Evolutionary conservation across 495 filamentous ascomycete genomes (phyloP), one percentile per base, ranked within the genome.

Genomic region (Penicillium mononematosum): DNA sequence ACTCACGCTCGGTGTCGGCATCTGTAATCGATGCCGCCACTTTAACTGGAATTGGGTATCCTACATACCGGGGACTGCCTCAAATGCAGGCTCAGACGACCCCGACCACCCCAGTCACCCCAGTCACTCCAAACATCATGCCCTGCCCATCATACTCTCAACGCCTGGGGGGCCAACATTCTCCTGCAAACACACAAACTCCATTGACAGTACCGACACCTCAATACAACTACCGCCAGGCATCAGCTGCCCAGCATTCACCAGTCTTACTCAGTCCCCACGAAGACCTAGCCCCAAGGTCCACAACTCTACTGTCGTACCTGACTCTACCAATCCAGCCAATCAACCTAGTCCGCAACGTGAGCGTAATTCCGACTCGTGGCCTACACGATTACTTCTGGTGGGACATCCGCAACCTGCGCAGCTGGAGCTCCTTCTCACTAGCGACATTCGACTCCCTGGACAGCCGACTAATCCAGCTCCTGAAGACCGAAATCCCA

Each of bases 351-450:
- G 89, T 95, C 14, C 89, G 86, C 60, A 89, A 86, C 53, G 83
- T 92, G 63, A 90, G 85, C 60, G 83, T 88, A 67, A 78, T 84
- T 10, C 79, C 83, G 22, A 81, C 83, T 25, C 84, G 90, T 39
- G 86, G 86, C 43, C 70, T 86, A 62, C 84, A 88, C 65, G 86
- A 86, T 64, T 88, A 95, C 67, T 93, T 90, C 67, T 97, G 92
- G 92, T 97, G 89, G 89, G 92, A 97, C 60, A 82, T 96, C 53
- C 88, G 92, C 48, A 92, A 95, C 63, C 77, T 96, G 58, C 85
- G 88, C 46, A 80, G 83, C 59, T 97, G 92, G 92, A 79, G 78
- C 43, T 80, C 83, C 56, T 96, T 96, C 80, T 88, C 81, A 50
- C 72, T 90, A 24, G 66, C 73, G 45, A 86, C 87, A 50, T 89